These are phyloP conservation scores for Thraustochytrium sp. DNA, from an alignment of 352 stramenopile genomes.

Conservation along the genomic window DNA sequence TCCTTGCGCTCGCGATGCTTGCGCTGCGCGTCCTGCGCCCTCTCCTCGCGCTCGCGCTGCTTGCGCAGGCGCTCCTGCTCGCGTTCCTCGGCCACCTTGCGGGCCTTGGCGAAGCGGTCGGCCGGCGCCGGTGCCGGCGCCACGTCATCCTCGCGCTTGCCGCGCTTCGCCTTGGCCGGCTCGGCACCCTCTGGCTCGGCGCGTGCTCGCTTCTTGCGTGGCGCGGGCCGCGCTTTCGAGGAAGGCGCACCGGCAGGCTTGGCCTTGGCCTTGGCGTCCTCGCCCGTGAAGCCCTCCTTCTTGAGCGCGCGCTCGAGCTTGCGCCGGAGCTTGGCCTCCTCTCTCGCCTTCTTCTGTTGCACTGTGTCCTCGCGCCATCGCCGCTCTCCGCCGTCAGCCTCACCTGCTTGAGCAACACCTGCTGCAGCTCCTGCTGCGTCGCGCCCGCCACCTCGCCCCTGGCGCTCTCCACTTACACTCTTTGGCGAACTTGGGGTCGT, in stretches of 20 bases:
- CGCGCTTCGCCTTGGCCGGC: background rate
- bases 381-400: no score
- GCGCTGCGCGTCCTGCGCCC: background rate
- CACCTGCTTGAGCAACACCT: no score
- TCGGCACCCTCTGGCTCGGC: background rate
- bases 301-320: constrained; percentile 10
- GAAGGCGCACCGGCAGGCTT: no score
- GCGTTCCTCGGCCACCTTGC: background rate
- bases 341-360: background rate
- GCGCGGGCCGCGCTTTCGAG: no score
- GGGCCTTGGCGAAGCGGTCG: background rate
- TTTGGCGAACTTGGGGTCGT: background rate
- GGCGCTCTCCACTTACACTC: background rate
- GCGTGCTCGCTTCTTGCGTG: background rate
- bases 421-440: no score
- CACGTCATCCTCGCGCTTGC: background rate
- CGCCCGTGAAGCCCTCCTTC: background rate
- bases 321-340: background rate
- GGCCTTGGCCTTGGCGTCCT: background rate
- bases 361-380: no score
- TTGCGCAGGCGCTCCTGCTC: background rate
- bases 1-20: constrained; percentile 4
- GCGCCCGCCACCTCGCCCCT: no score
- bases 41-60: background rate
- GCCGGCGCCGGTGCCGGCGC: background rate